Evolutionary conservation across 169 alveolate species (phyloP).

Genomic region (Plasmodium yoelii): DNA sequence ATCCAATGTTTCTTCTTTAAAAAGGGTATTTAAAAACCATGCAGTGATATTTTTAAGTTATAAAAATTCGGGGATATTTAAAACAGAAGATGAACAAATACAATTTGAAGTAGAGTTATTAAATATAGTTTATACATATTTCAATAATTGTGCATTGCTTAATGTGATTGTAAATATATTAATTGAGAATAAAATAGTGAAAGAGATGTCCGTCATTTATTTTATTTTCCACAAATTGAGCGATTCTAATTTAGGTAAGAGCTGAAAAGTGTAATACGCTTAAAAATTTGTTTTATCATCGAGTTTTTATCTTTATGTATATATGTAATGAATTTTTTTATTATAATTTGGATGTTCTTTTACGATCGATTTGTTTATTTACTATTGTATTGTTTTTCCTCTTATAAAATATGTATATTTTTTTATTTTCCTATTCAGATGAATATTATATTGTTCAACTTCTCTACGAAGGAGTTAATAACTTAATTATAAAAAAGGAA

Average conservation of each 20-base stretch:
- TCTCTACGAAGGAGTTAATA: slow-evolving; percentile 41
- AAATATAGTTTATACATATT: slow-evolving; percentile 38
- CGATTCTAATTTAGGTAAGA: slow-evolving; percentile 57
- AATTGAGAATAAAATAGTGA: slow-evolving; percentile 40
- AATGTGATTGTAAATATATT: slow-evolving; percentile 50
- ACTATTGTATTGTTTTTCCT: not conserved
- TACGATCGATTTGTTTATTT: not conserved
- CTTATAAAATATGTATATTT: not conserved
- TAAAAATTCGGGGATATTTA: slow-evolving; percentile 27
- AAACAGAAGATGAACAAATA: slow-evolving; percentile 33
- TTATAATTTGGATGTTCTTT: not conserved
- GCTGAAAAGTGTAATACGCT: not conserved
- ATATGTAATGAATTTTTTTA: not conserved
- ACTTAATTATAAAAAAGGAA: slow-evolving; percentile 41
- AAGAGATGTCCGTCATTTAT: slow-evolving; percentile 55
- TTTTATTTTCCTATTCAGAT: slow-evolving; percentile 25
- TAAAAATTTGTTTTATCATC: not conserved
- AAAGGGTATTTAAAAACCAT: slow-evolving; percentile 47
- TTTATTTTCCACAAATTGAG: slow-evolving; percentile 53
- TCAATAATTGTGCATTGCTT: slow-evolving; percentile 49
- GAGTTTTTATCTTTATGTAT: not conserved
- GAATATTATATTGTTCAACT: slow-evolving; percentile 46
- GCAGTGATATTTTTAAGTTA: slow-evolving; percentile 54
- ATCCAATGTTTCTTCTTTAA: slow-evolving; percentile 67
- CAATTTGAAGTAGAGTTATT: slow-evolving; percentile 49